Percentiles rank a stretch among this genome's conserved stretches.
Conservation (phyloP, 441 rosid genomes). For the Euphorbia schlechtendalii region DNA sequence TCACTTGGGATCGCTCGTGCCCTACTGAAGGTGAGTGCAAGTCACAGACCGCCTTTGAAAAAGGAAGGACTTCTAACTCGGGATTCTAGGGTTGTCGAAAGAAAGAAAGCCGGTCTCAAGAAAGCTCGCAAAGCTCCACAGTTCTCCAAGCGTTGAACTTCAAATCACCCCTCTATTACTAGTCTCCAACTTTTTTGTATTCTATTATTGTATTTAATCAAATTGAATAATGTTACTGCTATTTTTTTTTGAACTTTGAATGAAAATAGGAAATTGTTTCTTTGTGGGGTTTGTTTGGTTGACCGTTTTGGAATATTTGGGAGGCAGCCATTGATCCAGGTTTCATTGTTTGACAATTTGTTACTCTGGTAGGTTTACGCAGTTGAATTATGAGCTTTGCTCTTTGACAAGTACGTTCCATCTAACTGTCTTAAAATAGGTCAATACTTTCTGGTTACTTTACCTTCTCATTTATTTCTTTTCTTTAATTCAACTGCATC, state of each 20-base stretch:
- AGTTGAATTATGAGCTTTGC: not conserved
- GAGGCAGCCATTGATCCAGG: not conserved
- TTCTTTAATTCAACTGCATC: not conserved
- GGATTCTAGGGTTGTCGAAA: constrained; percentile 82
- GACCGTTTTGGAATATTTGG: no score
- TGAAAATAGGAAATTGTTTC: not conserved
- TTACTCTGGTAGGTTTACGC: not conserved
- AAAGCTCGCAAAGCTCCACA: constrained; percentile 97
- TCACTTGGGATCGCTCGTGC: constrained; percentile 89
- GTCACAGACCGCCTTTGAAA: constrained; percentile 64
- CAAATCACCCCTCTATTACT: no score
- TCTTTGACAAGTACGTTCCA: not conserved
- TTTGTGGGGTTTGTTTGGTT: not conserved
- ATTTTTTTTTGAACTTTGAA: not conserved
- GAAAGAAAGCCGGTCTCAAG: constrained; percentile 92
- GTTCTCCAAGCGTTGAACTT: constrained; percentile 69
- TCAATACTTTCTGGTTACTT: no score
- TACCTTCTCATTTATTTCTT: no score
- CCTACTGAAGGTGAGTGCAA: constrained; percentile 63
- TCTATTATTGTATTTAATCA: not conserved
- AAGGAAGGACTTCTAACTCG: constrained; percentile 81
- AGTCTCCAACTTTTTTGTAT: no score
- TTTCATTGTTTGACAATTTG: not conserved
- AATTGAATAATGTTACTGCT: not conserved
- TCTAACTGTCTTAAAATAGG: no score